Evolutionary conservation across 2,329 filamentous ascomycete genomes (phyloP).

Genomic region (Nemania diffusa): DNA sequence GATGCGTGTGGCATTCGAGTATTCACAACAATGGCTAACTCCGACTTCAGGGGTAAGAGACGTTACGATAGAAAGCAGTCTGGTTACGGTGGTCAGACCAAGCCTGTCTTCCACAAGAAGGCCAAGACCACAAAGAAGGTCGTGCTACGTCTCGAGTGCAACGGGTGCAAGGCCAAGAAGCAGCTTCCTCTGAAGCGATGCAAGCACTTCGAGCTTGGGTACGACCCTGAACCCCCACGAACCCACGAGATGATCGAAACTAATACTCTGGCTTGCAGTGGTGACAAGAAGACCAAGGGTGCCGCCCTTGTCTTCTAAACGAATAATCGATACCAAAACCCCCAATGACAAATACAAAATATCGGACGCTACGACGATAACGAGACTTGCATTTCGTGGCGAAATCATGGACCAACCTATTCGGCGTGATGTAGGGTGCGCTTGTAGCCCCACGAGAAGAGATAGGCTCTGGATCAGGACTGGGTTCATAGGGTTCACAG

Average conservation of each 20-base stretch:
- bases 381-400: constrained; percentile 38
- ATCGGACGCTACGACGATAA: constrained; percentile 41
- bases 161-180: constrained; percentile 96
- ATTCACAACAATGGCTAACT: constrained; percentile 15
- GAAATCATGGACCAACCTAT: constrained; percentile 36
- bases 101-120: constrained; percentile 99
- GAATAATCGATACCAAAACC: constrained; percentile 14
- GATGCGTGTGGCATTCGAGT: not conserved
- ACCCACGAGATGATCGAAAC: constrained; percentile 18
- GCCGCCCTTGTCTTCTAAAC: constrained; percentile 97
- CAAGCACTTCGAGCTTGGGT: constrained; percentile 99
- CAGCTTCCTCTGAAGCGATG: constrained; percentile 99
- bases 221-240: constrained; percentile 55
- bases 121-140: constrained; percentile 99
- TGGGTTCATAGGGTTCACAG: constrained; percentile 36
- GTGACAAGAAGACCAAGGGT: constrained; percentile 99
- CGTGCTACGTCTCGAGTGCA: constrained; percentile 97
- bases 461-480: constrained; percentile 33
- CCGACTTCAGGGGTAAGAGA: constrained; percentile 31
- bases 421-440: constrained; percentile 26
- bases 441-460: constrained; percentile 25
- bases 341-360: constrained; percentile 34
- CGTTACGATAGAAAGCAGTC: constrained; percentile 35
- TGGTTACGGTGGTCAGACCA: constrained; percentile 90
- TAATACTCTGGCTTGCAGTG: constrained; percentile 65